Evolutionary conservation across 1,284 basidiomycete species (phyloP), one percentile per base, ranked within the genome.

Genomic region (Tilletia horrida): DNA sequence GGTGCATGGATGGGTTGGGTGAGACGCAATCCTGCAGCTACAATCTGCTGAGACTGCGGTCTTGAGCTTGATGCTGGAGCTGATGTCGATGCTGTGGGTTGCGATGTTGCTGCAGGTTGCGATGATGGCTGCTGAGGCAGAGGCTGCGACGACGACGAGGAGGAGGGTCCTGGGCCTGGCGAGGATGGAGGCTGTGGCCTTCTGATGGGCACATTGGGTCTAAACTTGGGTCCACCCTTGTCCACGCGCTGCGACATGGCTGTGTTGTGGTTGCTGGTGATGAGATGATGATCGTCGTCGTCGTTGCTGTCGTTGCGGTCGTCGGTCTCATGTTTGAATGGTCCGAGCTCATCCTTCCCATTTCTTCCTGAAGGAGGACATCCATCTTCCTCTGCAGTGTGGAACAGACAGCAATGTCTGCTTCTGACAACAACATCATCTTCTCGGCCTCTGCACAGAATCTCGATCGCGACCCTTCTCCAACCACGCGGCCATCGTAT

Each of bases 401-500:
- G n/a, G n/a, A 21, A 29, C 29, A 14, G n/a, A 40, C 50, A 21
- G 31, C 13, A 21, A 59, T 59, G 55, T 25, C 55, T 31, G 55
- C 29, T 9, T 59, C 55, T 16, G 31, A 59, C 55, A 59, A 27
- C 52, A 27, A 59, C 14, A 9, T 59, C 55, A 18, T 59, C 55
- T 59, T 59, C 31, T 31, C 55, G 27, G 55, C 45, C 16, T 48
- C 45, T 23, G 3, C 29, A 25, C 4, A 35, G 55, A 16, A 59
- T 13, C 16, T 35, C 27, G 55, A 59, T 21, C 6, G 7, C 55
- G 55, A 59, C 29, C 29, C 55, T 25, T 16, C 27, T 4, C 31
- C 45, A 50, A 57, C 50, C 8, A 65, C 44, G 52, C 25, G 50
- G 23, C 55, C 63, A 2, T 21, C 27, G 4, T 68, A 70, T 47